Percentiles rank a stretch among this genome's conserved stretches.
phyloP scores from a whole-genome alignment of 371 early-diverging fungal genomes.

The Chytridium lagenaria region DNA sequence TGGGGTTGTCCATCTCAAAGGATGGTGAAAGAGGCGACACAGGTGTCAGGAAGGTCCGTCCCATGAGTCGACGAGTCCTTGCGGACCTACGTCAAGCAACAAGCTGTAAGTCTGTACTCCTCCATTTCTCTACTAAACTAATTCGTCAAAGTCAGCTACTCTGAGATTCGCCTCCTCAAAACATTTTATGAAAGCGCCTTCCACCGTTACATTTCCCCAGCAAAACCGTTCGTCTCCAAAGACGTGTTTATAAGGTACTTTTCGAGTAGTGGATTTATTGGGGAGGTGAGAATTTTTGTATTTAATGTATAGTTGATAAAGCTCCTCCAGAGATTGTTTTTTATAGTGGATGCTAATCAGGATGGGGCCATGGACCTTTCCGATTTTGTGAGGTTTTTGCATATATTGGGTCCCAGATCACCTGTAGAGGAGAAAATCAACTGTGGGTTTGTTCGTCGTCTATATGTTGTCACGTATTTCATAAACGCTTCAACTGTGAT shows the following conservation, averaged over 20 bases:
- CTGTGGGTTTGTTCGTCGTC: not conserved
- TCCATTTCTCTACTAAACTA: too few species aligned
- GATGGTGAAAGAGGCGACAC: too few species aligned
- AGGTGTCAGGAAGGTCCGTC: too few species aligned
- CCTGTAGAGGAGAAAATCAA: not conserved
- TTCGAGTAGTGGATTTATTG: not conserved
- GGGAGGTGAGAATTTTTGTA: not conserved
- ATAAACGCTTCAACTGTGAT: too few species aligned
- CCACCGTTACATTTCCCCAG: not conserved
- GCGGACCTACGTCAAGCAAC: too few species aligned
- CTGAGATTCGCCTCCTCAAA: slow-evolving; percentile 1
- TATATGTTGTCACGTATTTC: too few species aligned
- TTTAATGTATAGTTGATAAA: not conserved
- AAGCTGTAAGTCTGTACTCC: too few species aligned
- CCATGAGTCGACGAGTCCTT: too few species aligned
- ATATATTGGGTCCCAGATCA: not conserved
- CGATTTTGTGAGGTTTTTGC: not conserved
- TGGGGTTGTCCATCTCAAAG: too few species aligned
- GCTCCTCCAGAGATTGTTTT: not conserved
- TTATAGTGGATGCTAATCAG: not conserved
- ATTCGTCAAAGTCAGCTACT: not conserved
- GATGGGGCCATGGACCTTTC: slow-evolving; percentile 5
- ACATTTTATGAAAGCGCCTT: slow-evolving; percentile 7
- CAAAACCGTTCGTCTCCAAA: not conserved
- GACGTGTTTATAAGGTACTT: not conserved